phyloP scores from a whole-genome alignment of 768 basidiomycete genomes.

The Boletus eberwhitei region DNA sequence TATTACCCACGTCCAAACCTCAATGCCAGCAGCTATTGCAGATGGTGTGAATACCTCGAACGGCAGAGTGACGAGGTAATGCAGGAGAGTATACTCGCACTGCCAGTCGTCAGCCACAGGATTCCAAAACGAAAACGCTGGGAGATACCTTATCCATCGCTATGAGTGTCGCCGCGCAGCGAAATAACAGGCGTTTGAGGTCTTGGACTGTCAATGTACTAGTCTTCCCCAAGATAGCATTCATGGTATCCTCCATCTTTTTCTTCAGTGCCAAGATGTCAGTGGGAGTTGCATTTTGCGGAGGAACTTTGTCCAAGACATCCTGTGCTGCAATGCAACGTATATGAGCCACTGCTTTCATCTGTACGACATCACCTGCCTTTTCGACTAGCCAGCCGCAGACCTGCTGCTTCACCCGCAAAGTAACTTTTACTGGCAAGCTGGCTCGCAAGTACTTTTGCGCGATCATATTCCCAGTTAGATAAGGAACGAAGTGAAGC shows the following conservation, averaged over 20 bases:
- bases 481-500: conserved; percentile 54
- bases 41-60: conserved; percentile 87
- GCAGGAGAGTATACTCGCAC: conserved; percentile 83
- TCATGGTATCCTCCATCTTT: conserved; percentile 63
- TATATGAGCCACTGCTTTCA: neutral
- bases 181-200: conserved; percentile 79
- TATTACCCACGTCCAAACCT: conserved; percentile 96
- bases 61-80: conserved; percentile 83
- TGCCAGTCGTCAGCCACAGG: conserved; percentile 30
- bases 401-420: conserved; percentile 80
- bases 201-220: conserved; percentile 78
- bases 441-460: conserved; percentile 79
- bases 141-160: conserved; percentile 55
- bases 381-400: conserved; percentile 64
- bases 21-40: conserved; percentile 81
- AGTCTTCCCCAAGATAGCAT: conserved; percentile 67
- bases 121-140: neutral
- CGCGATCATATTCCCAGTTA: conserved; percentile 72
- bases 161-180: conserved; percentile 80
- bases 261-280: conserved; percentile 66
- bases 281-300: conserved; percentile 51
- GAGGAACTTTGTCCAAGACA: conserved; percentile 59
- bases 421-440: conserved; percentile 91
- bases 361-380: conserved; percentile 38
- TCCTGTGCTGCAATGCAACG: conserved; percentile 43